phyloP scores from a whole-genome alignment of 2,329 filamentous ascomycete genomes.

The Monilinia laxa region DNA sequence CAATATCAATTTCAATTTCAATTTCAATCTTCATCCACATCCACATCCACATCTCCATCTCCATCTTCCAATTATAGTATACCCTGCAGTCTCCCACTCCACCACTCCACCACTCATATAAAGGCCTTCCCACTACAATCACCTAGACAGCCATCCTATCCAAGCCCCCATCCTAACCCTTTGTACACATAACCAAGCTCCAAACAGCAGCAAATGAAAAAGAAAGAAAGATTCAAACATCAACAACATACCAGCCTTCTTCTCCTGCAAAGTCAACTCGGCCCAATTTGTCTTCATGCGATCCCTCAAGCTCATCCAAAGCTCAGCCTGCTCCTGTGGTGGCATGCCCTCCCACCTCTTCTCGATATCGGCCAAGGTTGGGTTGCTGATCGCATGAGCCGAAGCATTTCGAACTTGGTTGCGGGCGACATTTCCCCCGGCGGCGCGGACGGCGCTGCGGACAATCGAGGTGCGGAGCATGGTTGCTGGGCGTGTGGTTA shows the following conservation, averaged over 20 bases:
- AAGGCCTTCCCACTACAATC: neutral
- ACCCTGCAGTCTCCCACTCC: neutral
- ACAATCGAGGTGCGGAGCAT: slow-evolving; percentile 31
- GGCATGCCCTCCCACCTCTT: slow-evolving; percentile 99
- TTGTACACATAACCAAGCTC: neutral
- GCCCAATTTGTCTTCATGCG: slow-evolving; percentile 98
- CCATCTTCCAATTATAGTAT: neutral
- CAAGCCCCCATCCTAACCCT: neutral
- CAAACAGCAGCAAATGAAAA: no score
- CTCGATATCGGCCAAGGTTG: slow-evolving; percentile 96
- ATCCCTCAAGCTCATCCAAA: slow-evolving; percentile 98
- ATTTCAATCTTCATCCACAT: neutral
- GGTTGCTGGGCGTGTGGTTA: slow-evolving; percentile 1
- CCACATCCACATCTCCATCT: no score
- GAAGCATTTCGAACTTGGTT: slow-evolving; percentile 26
- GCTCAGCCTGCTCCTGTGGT: slow-evolving; percentile 96
- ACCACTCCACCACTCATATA: neutral
- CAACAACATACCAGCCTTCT: slow-evolving; percentile 85
- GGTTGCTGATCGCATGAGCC: slow-evolving; percentile 95
- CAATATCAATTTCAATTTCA: no score
- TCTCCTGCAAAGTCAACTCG: slow-evolving; percentile 92
- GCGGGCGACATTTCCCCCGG: slow-evolving; percentile 20
- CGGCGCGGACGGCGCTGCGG: slow-evolving; percentile 20
- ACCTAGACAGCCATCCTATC: neutral
- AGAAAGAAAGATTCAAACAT: neutral